Evolutionary conservation across 345 rosid genomes (phyloP), one percentile per base, ranked within the genome.

Genomic region (Kernera saxatilis): DNA sequence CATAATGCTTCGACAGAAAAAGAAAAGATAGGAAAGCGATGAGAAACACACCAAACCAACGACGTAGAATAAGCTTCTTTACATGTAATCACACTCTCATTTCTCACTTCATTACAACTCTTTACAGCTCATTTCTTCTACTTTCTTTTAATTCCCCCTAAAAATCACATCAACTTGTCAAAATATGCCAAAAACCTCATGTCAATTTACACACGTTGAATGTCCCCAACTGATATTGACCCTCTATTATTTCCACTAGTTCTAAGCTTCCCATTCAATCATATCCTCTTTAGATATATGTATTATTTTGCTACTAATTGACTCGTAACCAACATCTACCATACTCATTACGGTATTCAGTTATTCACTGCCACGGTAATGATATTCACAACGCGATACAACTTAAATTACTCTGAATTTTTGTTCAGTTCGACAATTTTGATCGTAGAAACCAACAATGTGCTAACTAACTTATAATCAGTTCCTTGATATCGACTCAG

Each of bases 151-250:
- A 4, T 41, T 6, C 17, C 55, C 27, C 49, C 30, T 9, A 18
- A 59, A 68, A 21, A 40, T 58, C 78, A 67, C 51, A 66, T 74
- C 78, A 67, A 59, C 10, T 75, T 60, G 74, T 22, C 78, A 33
- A 51, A 30, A 60, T 59, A 75, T 52, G 70, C 78, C 70, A 53
- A 75, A 59, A 75, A 52, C 70, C 70, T 61, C 70, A 62, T 62
- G 65, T 75, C 74, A 43, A 69, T 75, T 68, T 69, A 58, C 37
- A 69, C 64, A 69, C 79, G 64, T 69, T 75, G 73, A 58, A 58
- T 74, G 73, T 67, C 23, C 58, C 58, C 8, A 61, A 75, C 12
- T 68, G 74, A 75, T 51, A 36, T 21, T 43, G 74, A 69, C 79
- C 61, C 33, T 61, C 62, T 26, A 30, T 58, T 30, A 51, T 59